phyloP scores from a whole-genome alignment of 345 rosid species.

The Populus nigra region DNA sequence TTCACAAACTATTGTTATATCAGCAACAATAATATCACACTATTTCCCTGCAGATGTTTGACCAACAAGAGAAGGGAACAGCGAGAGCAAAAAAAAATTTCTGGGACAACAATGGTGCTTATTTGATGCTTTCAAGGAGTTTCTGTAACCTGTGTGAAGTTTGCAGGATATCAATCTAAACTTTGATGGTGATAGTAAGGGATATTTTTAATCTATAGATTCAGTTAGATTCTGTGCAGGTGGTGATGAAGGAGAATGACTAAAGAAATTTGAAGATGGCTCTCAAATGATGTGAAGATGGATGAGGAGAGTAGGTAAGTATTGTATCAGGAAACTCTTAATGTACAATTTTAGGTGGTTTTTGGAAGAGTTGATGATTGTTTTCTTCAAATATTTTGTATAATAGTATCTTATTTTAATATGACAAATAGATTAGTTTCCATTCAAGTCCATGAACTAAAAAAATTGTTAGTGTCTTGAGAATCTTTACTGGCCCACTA shows the following conservation, averaged over 20 bases:
- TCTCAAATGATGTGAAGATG: conserved; percentile 10
- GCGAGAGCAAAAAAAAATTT: conserved; percentile 10
- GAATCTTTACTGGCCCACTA: not conserved
- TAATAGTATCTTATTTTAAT: conserved; percentile 3
- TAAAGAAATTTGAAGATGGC: conserved; percentile 8
- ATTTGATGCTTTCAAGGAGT: conserved; percentile 22
- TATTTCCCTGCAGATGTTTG: conserved; percentile 40
- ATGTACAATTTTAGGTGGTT: conserved; percentile 28
- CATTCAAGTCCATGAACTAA: conserved; percentile 5
- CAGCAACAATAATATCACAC: conserved; percentile 8
- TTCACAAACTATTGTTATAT: not conserved
- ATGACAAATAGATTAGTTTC: conserved; percentile 14
- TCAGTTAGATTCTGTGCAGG: conserved; percentile 12
- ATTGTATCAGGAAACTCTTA: conserved; percentile 20
- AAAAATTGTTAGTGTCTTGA: not conserved
- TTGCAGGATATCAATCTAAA: conserved; percentile 11
- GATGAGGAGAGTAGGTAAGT: conserved; percentile 18
- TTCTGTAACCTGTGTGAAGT: not conserved
- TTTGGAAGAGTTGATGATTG: conserved; percentile 9
- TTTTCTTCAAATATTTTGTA: conserved; percentile 7
- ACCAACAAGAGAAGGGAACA: conserved; percentile 11
- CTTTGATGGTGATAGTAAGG: not conserved
- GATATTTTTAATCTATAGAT: conserved; percentile 4
- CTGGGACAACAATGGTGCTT: not conserved
- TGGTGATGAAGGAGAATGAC: conserved; percentile 18